Percentiles rank a stretch among this genome's conserved stretches.
phyloP scores from a whole-genome alignment of 176 grass and related monocot species.

The Thalia dealbata region DNA sequence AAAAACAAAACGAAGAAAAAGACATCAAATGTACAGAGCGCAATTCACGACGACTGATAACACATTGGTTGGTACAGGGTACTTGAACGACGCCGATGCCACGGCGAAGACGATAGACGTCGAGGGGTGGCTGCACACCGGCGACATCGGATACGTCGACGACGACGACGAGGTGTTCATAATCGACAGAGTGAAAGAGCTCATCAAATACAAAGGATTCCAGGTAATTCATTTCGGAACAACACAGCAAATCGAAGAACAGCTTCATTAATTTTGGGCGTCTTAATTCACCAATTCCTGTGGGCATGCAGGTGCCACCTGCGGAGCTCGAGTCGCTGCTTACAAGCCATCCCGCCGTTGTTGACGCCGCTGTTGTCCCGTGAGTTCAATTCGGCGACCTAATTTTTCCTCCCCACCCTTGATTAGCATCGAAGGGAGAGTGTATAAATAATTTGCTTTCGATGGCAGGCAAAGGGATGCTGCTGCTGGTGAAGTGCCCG shows the following conservation, averaged over 20 bases:
- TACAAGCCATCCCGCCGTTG: constrained; percentile 52
- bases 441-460: background rate
- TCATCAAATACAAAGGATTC: constrained; percentile 96
- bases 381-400: constrained; percentile 17
- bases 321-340: constrained; percentile 92
- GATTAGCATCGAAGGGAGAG: too few species aligned
- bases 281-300: too few species aligned
- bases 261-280: background rate
- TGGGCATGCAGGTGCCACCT: constrained; percentile 52
- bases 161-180: constrained; percentile 94
- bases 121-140: constrained; percentile 86
- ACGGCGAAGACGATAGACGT: constrained; percentile 61
- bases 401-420: background rate
- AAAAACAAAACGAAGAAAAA: too few species aligned
- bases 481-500: constrained; percentile 75
- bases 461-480: constrained; percentile 67
- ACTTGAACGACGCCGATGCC: constrained; percentile 67
- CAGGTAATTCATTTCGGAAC: constrained; percentile 34
- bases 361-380: constrained; percentile 82
- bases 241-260: background rate
- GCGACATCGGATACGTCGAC: constrained; percentile 78
- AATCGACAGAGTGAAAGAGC: constrained; percentile 94
- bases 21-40: too few species aligned
- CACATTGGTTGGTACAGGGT: constrained; percentile 22
- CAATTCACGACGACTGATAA: too few species aligned